Evolutionary conservation across 2,329 filamentous ascomycete genomes (phyloP), one percentile per base, ranked within the genome.

Genomic region (Botrytis medusae): DNA sequence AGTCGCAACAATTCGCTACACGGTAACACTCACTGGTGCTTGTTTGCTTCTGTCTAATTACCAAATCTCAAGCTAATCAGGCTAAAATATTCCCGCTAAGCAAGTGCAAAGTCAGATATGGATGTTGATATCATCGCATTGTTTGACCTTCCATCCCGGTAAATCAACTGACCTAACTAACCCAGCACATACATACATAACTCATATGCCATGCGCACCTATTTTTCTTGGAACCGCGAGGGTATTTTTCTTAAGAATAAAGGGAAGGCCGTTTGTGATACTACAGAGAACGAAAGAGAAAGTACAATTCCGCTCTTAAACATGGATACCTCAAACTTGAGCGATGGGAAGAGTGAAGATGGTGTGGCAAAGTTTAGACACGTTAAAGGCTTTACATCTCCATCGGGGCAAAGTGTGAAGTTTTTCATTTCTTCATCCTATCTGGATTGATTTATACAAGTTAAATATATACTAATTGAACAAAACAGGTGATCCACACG

Each of bases 261-360:
- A 40, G 37, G 48, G 25, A 67, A 20, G 10, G 18, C 12, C 14
- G 2, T 37, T 44, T 34, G 40, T 57, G n/a, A 48, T 68, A 14
- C 65, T 68, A 16, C 4, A 42, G 68, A 62, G 54, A 10, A 32
- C 29, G 61, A 67, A 37, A 54, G 40, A 67, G 70, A 72, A 54
- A 72, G 61, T 59, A 59, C 44, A 57, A 4, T 72, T 54, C 70
- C 61, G n/a, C 48, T 72, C 12, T 34, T 72, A 54, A 72, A 59
- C n/a, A 72, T 72, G 70, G 61, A 32, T 67, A 42, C 20, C 22
- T 48, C n/a, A 37, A 44, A 18, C 29, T 20, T 51, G 32, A 42
- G 25, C 14, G 37, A 57, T 22, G 61, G 18, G 37, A 44, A 25
- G 20, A 32, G 5, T 57, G 32, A 32, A 22, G 40, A 67, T 40